Conservation (phyloP, 371 early-diverging fungal species). For the Mucor ambiguus region DNA sequence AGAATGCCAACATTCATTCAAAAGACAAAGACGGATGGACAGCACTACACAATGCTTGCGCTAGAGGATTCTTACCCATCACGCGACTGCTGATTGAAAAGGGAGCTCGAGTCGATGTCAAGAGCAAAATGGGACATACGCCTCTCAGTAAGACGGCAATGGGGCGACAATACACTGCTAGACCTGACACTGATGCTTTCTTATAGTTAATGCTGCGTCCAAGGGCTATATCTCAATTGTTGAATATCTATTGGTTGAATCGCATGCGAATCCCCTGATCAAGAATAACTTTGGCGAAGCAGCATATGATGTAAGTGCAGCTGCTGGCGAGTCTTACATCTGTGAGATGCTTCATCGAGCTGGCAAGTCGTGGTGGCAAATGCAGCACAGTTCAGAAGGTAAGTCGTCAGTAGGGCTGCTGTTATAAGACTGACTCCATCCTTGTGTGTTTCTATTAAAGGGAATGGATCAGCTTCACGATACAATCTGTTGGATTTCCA, state of each 20-base stretch:
- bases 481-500: slow-evolving; percentile 57
- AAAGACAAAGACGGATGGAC: slow-evolving; percentile 88
- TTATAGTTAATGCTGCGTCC: slow-evolving; percentile 75
- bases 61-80: slow-evolving; percentile 63
- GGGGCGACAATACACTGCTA: not conserved
- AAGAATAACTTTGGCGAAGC: slow-evolving; percentile 74
- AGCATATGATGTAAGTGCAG: slow-evolving; percentile 84
- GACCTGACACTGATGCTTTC: not conserved
- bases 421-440: not conserved
- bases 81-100: slow-evolving; percentile 61
- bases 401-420: not conserved
- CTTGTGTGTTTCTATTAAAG: not conserved
- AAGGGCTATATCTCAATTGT: slow-evolving; percentile 72
- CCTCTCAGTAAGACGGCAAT: slow-evolving; percentile 67
- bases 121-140: slow-evolving; percentile 71
- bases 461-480: slow-evolving; percentile 12
- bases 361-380: slow-evolving; percentile 50
- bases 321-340: slow-evolving; percentile 59
- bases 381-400: slow-evolving; percentile 34
- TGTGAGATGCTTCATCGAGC: slow-evolving; percentile 70
- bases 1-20: slow-evolving; percentile 66
- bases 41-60: slow-evolving; percentile 80
- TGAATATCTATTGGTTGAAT: slow-evolving; percentile 64
- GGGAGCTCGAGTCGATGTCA: slow-evolving; percentile 64
- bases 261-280: slow-evolving; percentile 65